These are phyloP conservation scores for Gynandropsis gynandra DNA, from an alignment of 345 rosid genomes.

Conservation along the genomic window DNA sequence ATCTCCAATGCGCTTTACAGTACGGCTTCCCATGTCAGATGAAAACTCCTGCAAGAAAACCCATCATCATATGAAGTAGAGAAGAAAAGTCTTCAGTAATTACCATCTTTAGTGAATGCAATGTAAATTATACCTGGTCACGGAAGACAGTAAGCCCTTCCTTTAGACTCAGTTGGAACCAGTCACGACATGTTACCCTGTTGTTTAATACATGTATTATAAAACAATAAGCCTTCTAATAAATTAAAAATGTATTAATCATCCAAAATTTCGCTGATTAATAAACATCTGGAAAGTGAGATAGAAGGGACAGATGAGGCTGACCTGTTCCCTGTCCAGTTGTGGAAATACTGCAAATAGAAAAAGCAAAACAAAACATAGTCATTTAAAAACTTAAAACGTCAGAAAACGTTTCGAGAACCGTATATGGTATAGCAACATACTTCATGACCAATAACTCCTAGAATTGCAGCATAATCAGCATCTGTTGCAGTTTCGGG, in stretches of 20 bases:
- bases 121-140: slow-evolving; percentile 57
- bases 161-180: slow-evolving; percentile 99
- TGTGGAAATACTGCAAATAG: slow-evolving; percentile 89
- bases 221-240: background rate
- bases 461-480: slow-evolving; percentile 94
- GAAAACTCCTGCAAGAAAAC: slow-evolving; percentile 70
- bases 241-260: slow-evolving; percentile 8
- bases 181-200: slow-evolving; percentile 99
- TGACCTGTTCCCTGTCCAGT: slow-evolving; percentile 99
- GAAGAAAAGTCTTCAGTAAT: background rate
- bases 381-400: slow-evolving; percentile 14
- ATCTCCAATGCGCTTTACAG: slow-evolving; percentile 93
- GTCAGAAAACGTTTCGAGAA: background rate
- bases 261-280: too few relatives aligned
- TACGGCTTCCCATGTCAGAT: slow-evolving; percentile 97
- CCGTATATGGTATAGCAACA: slow-evolving; percentile 18
- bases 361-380: slow-evolving; percentile 21
- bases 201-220: slow-evolving; percentile 17
- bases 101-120: background rate
- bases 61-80: background rate
- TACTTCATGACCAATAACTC: slow-evolving; percentile 99
- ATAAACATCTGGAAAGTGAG: background rate
- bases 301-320: slow-evolving; percentile 13
- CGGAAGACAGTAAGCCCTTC: slow-evolving; percentile 99
- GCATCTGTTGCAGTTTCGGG: slow-evolving; percentile 94